Evolutionary conservation across 768 basidiomycete genomes (phyloP).

Genomic region (Naganishia randhawae): DNA sequence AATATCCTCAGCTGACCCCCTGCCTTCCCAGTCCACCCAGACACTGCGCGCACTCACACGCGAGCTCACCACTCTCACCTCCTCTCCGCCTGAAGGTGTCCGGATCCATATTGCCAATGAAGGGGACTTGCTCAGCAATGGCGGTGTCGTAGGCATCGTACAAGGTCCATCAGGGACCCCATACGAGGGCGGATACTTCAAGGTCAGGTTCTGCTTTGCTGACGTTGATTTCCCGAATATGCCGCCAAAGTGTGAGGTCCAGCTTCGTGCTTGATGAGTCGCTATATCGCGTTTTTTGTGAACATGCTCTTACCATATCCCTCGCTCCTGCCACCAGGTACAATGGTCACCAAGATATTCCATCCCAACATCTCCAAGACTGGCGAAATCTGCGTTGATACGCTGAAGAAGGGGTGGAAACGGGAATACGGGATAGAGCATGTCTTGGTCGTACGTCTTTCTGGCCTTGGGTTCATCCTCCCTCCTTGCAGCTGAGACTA

Average conservation of each 20-base stretch:
- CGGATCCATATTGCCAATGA: constrained; percentile 72
- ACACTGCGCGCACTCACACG: constrained; percentile 78
- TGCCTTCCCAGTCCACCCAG: constrained; percentile 28
- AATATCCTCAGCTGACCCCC: too few relatives aligned
- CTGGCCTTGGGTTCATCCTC: neutral
- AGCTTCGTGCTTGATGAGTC: constrained; percentile 7
- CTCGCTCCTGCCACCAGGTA: constrained; percentile 57
- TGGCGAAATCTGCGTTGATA: constrained; percentile 96
- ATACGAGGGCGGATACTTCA: constrained; percentile 67
- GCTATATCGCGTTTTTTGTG: constrained; percentile 4
- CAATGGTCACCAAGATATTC: constrained; percentile 91
- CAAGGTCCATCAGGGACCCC: constrained; percentile 76
- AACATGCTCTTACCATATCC: constrained; percentile 10
- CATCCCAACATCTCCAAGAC: constrained; percentile 87
- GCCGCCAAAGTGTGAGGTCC: constrained; percentile 77
- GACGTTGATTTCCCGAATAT: constrained; percentile 88
- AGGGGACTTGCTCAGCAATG: constrained; percentile 68
- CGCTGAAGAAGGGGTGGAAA: constrained; percentile 96
- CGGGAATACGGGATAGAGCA: constrained; percentile 83
- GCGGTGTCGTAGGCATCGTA: constrained; percentile 74
- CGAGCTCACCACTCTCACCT: constrained; percentile 75
- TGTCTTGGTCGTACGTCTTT: constrained; percentile 61
- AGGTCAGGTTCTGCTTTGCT: constrained; percentile 71
- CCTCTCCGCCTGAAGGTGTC: constrained; percentile 85
- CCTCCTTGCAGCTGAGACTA: neutral